phyloP scores from a whole-genome alignment of 192 early-diverging fungal species.

The Rhizophagus prolifer region DNA sequence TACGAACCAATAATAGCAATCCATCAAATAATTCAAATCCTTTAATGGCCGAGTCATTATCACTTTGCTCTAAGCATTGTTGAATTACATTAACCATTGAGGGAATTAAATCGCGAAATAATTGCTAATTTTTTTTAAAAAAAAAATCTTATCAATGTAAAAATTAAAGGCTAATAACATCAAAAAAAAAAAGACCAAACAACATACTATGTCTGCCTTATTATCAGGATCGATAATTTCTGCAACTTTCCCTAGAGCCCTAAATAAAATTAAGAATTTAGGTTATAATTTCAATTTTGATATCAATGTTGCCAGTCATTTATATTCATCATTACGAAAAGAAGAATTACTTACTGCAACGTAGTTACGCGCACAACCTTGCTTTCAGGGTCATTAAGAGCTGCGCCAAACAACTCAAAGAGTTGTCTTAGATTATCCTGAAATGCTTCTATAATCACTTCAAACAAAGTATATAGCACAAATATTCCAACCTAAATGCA shows the following conservation, averaged over 20 bases:
- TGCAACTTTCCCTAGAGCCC: slow-evolving; percentile 75
- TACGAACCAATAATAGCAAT: slow-evolving; percentile 64
- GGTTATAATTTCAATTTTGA: neutral
- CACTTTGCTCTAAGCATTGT: slow-evolving; percentile 67
- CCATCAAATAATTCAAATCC: slow-evolving; percentile 89
- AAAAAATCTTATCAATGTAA: neutral
- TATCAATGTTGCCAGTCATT: slow-evolving; percentile 19
- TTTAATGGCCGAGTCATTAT: slow-evolving; percentile 74
- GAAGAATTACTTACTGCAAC: slow-evolving; percentile 48
- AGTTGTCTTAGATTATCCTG: slow-evolving; percentile 61
- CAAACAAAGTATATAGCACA: slow-evolving; percentile 84
- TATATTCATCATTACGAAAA: neutral
- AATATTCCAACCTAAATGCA: slow-evolving; percentile 70
- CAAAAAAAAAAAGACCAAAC: too few relatives aligned
- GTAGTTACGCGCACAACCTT: slow-evolving; percentile 78
- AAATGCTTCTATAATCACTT: slow-evolving; percentile 75
- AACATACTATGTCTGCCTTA: slow-evolving; percentile 63
- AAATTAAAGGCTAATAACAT: neutral
- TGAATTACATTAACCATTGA: slow-evolving; percentile 84
- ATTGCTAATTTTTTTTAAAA: slow-evolving; percentile 36
- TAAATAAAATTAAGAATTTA: slow-evolving; percentile 11
- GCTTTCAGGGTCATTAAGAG: slow-evolving; percentile 83
- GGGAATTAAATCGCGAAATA: slow-evolving; percentile 75
- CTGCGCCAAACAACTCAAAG: slow-evolving; percentile 70
- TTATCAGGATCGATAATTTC: slow-evolving; percentile 77